Conservation (phyloP, 2,329 filamentous ascomycete genomes). For the Neofusicoccum ribis region DNA sequence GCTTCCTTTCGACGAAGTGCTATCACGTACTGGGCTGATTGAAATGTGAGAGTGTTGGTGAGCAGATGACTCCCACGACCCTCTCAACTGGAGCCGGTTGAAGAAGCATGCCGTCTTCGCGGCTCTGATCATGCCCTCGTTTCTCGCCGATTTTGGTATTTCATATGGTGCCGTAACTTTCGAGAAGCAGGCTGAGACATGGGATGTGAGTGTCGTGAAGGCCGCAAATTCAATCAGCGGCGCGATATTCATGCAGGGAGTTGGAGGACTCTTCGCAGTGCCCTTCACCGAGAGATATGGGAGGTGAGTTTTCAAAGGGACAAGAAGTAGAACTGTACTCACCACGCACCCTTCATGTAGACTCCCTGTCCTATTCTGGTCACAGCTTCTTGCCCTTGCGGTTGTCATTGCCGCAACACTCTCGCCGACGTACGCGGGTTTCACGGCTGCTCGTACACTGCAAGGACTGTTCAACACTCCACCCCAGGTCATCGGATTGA, state of each 20-base stretch:
- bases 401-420: conserved; percentile 24
- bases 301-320: conserved; percentile 28
- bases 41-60: too few relatives aligned
- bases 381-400: conserved; percentile 23
- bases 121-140: conserved; percentile 23
- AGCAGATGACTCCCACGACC: conserved; percentile 29
- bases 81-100: conserved; percentile 33
- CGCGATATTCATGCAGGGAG: conserved; percentile 21
- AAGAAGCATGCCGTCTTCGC: conserved; percentile 29
- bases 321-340: not conserved
- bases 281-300: conserved; percentile 40
- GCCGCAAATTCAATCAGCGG: conserved; percentile 42
- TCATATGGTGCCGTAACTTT: conserved; percentile 23
- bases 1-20: not conserved
- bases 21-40: too few relatives aligned
- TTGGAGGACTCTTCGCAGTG: conserved; percentile 28
- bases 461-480: conserved; percentile 29
- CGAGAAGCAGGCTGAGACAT: conserved; percentile 20
- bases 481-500: conserved; percentile 29
- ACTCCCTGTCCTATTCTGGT: conserved; percentile 33
- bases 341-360: not conserved
- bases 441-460: conserved; percentile 29
- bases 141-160: conserved; percentile 25
- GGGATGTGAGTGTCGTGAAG: conserved; percentile 30
- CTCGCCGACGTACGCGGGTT: conserved; percentile 25